A percentile compares a stretch with the other conserved stretches of the same genome.
phyloP scores from a whole-genome alignment of 768 basidiomycete species.

The Lactarius hatsudake region DNA sequence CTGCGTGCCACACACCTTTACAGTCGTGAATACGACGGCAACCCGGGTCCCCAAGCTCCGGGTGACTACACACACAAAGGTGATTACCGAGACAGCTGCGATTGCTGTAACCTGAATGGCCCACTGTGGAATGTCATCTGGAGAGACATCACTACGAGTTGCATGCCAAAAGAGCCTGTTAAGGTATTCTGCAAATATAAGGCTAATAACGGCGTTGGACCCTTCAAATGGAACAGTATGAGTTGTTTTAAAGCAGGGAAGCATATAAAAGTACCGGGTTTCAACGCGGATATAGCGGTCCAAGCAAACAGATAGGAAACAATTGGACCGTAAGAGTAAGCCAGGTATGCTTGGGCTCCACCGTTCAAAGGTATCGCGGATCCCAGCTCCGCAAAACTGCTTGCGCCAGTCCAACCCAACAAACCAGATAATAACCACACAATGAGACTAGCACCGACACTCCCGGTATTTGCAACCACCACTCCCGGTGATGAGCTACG shows the following conservation, averaged over 20 bases:
- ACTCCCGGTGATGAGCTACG: constrained; percentile 87
- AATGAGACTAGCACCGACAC: constrained; percentile 82
- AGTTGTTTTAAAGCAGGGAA: constrained; percentile 4
- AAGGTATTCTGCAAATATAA: constrained; percentile 90
- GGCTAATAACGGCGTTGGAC: constrained; percentile 76
- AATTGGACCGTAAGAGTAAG: constrained; percentile 84
- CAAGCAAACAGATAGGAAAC: constrained; percentile 92
- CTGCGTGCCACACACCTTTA: constrained; percentile 61
- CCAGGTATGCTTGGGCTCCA: constrained; percentile 75
- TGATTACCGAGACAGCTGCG: constrained; percentile 67
- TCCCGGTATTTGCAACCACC: constrained; percentile 83
- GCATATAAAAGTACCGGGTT: constrained; percentile 55
- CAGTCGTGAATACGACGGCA: constrained; percentile 80
- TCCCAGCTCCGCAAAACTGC: constrained; percentile 90
- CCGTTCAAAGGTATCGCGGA: constrained; percentile 77
- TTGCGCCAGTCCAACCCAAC: constrained; percentile 93
- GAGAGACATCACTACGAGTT: constrained; percentile 65
- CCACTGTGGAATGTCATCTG: constrained; percentile 83
- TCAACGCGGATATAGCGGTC: constrained; percentile 88
- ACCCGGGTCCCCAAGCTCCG: constrained; percentile 75
- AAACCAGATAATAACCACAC: constrained; percentile 86
- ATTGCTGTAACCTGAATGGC: constrained; percentile 85
- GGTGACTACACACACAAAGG: constrained; percentile 74
- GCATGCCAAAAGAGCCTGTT: constrained; percentile 85
- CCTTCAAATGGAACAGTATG: constrained; percentile 40